phyloP scores from a whole-genome alignment of 345 rosid genomes.

The Durio zibethinus region DNA sequence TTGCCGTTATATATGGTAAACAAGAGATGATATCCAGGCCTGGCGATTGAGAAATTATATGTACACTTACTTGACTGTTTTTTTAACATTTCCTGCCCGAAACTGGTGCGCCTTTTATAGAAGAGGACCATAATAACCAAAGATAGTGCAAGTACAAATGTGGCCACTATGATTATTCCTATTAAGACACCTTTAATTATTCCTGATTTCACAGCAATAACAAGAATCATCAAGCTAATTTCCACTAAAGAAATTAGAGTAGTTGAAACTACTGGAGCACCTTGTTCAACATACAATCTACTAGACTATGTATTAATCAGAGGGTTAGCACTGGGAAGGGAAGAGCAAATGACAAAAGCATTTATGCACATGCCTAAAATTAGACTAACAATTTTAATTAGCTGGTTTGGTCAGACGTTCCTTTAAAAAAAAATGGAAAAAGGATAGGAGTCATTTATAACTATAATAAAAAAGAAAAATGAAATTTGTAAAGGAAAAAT shows the following conservation, averaged over 20 bases:
- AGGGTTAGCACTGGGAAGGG: background rate
- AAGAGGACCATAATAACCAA: conserved; percentile 13
- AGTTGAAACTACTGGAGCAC: background rate
- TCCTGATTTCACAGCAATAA: conserved; percentile 25
- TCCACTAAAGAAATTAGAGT: background rate
- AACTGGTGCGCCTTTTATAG: conserved; percentile 5
- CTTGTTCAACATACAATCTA: background rate
- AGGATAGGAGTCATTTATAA: background rate
- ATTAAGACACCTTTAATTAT: conserved; percentile 24
- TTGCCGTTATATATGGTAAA: background rate
- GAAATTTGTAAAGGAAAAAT: background rate
- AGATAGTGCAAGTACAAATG: conserved; percentile 21
- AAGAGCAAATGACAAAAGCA: background rate
- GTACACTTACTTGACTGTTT: conserved; percentile 23
- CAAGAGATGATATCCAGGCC: background rate
- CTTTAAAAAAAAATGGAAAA: too few relatives aligned
- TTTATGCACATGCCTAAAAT: background rate
- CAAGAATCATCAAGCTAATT: background rate
- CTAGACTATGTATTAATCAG: too few relatives aligned
- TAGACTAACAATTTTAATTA: background rate
- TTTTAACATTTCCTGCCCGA: background rate
- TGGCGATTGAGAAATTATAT: background rate
- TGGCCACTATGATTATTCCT: conserved; percentile 28
- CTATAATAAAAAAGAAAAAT: background rate
- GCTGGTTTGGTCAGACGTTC: background rate